phyloP scores from a whole-genome alignment of 495 filamentous ascomycete genomes.

The Astrothelium subdiscretum region DNA sequence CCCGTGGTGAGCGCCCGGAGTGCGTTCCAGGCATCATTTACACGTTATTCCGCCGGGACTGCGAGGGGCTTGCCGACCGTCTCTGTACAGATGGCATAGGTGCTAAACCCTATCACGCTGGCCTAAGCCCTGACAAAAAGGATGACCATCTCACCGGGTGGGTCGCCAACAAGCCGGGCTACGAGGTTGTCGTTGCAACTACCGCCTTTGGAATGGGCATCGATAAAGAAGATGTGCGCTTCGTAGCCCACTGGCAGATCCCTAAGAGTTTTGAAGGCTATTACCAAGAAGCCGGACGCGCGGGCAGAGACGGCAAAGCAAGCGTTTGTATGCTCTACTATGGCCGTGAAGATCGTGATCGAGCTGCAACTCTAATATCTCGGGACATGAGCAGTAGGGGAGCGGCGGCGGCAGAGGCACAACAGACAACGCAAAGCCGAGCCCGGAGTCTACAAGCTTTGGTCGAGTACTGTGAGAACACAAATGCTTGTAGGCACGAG shows the following conservation, averaged over 20 bases:
- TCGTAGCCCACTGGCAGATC: slow-evolving; percentile 86
- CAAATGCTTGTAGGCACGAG: slow-evolving; percentile 59
- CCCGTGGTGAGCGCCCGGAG: slow-evolving; percentile 39
- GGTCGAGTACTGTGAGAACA: slow-evolving; percentile 70
- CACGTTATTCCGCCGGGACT: slow-evolving; percentile 64
- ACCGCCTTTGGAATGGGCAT: slow-evolving; percentile 98
- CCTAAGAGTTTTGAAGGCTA: slow-evolving; percentile 90
- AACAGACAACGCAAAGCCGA: slow-evolving; percentile 15
- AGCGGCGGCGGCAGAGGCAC: slow-evolving; percentile 27
- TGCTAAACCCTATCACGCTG: slow-evolving; percentile 61
- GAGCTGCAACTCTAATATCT: slow-evolving; percentile 40
- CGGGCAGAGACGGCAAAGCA: slow-evolving; percentile 79
- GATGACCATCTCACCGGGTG: slow-evolving; percentile 56
- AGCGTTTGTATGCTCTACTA: slow-evolving; percentile 83
- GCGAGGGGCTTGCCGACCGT: slow-evolving; percentile 58
- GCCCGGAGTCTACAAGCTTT: slow-evolving; percentile 36
- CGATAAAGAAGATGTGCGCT: slow-evolving; percentile 85
- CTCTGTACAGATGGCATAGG: slow-evolving; percentile 52
- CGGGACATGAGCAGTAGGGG: slow-evolving; percentile 12
- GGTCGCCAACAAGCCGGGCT: slow-evolving; percentile 60
- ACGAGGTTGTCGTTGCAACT: slow-evolving; percentile 86
- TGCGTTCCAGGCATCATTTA: slow-evolving; percentile 82
- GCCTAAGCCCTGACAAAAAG: slow-evolving; percentile 47
- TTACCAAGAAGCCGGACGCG: slow-evolving; percentile 90
- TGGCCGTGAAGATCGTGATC: slow-evolving; percentile 68